Base-by-base conservation (phyloP, 2,329 filamentous ascomycete genomes). In the Chrysoporthe austroafricana region DNA sequence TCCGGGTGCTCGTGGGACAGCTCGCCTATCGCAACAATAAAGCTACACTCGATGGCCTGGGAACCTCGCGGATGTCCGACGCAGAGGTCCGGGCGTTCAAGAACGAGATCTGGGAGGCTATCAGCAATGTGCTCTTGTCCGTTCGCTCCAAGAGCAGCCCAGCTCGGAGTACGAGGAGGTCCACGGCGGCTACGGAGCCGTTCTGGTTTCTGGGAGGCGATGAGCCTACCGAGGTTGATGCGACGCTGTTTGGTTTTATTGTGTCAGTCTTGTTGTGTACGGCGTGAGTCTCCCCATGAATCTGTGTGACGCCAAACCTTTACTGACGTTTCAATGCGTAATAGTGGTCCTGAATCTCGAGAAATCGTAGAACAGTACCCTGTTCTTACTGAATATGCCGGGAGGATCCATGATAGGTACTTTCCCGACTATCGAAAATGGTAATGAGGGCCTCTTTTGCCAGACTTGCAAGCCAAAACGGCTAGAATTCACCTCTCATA, bases 191-290 rank as follows among this genome's bases (percentile, higher is more conserved):
- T 72, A 75, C 0, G 72, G 69, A 75, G 8, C 82, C 83, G 4
- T 90, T 89, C 71, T 90, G 88, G 87, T 73, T 85, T 0, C 74
- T 89, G 14, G 87, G 86, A 1, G 83, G 85, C 0, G 71, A 80
- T 0, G 71, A 75, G 2, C 87, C 87, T 3, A 86, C 84, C 0
- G 87, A 90, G 71, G 85, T 80, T 0, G 88, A 91, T 74, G 79
- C 84, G 1, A 79, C 79, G 0, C 58, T 90, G 5, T 90, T 85
- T 76, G 88, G 85, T 0, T 89, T 90, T 71, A 76, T 89, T 46
- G 77, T 79, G 16, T 83, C 83, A n/a, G 78, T 77, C 1, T 74
- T 90, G 69, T 73, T 87, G 2, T 85, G 82, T 70, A 78, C 78
- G 18, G 84, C 86, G 85, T 89, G 76, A 78, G 85, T 83, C 61